These are phyloP conservation scores for Amyloporia xantha DNA, from an alignment of 768 basidiomycete species.

Conservation along the genomic window DNA sequence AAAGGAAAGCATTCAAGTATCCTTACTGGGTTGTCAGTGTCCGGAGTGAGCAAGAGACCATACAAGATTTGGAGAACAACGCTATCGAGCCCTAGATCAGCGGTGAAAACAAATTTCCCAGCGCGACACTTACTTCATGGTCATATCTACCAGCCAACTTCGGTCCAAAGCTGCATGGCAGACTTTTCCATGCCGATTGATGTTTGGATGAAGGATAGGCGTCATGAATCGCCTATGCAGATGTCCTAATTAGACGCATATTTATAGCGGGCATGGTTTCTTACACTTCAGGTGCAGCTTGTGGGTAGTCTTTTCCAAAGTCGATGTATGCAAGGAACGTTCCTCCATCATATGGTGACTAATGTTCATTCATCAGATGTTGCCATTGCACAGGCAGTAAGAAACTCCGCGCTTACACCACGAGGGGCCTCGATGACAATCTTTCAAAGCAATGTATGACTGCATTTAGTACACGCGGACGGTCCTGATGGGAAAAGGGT, in stretches of 20 bases:
- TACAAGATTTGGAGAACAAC: conserved; percentile 4
- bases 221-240: conserved; percentile 2
- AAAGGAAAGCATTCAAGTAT: not conserved
- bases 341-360: conserved; percentile 7
- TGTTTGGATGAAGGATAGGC: conserved; percentile 6
- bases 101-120: not conserved
- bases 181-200: conserved; percentile 4
- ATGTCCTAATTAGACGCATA: not conserved
- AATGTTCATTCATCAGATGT: not conserved
- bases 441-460: not conserved
- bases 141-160: conserved; percentile 7
- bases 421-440: conserved; percentile 7
- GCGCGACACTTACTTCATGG: conserved; percentile 1
- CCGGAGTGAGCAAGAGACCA: conserved; percentile 5
- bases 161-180: conserved; percentile 5
- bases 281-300: conserved; percentile 5
- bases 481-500: not conserved
- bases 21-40: conserved; percentile 7
- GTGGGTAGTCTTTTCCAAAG: conserved; percentile 6
- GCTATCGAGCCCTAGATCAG: not conserved
- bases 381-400: not conserved
- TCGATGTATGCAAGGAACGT: conserved; percentile 6
- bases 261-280: not conserved
- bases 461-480: no score
- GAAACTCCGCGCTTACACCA: not conserved